Percentiles rank a stretch among this genome's conserved stretches.
Conservation (phyloP, 2,329 filamentous ascomycete species). For the Colletotrichum graminicola region DNA sequence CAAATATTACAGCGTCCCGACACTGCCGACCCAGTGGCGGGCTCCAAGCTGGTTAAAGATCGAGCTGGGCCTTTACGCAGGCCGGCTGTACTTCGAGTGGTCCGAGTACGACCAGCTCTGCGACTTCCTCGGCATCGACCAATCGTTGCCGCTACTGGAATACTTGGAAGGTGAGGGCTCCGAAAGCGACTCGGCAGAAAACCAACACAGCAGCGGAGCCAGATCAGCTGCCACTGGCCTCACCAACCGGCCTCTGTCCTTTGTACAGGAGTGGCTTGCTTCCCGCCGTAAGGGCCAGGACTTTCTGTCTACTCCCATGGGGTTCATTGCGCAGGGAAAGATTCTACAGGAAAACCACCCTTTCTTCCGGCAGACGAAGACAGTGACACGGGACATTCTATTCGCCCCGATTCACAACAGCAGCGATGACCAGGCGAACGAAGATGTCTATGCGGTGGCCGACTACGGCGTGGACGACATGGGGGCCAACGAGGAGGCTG, state of each 20-base stretch:
- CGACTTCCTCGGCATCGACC: constrained; percentile 49
- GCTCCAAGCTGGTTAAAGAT: constrained; percentile 66
- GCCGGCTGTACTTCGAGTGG: constrained; percentile 70
- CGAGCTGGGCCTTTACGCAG: constrained; percentile 71
- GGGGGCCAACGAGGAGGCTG: constrained; percentile 32
- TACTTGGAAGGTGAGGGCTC: constrained; percentile 17
- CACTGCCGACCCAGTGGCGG: constrained; percentile 53
- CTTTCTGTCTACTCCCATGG: constrained; percentile 70
- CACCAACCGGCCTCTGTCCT: constrained; percentile 55
- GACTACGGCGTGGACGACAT: constrained; percentile 35
- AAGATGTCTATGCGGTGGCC: constrained; percentile 13
- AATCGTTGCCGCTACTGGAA: constrained; percentile 17
- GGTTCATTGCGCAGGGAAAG: constrained; percentile 66
- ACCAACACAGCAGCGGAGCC: background rate
- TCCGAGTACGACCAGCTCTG: constrained; percentile 57
- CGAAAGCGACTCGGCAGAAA: constrained; percentile 5
- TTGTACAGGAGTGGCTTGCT: constrained; percentile 69
- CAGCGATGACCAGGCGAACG: background rate
- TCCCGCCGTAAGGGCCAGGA: constrained; percentile 68
- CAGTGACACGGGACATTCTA: constrained; percentile 36
- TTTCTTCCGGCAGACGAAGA: constrained; percentile 59
- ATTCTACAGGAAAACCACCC: constrained; percentile 59
- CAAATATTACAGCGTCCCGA: constrained; percentile 64
- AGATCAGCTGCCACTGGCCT: constrained; percentile 36
- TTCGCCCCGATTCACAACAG: constrained; percentile 12